Conservation (phyloP, 495 filamentous ascomycete species). For the Aspergillus leporis region DNA sequence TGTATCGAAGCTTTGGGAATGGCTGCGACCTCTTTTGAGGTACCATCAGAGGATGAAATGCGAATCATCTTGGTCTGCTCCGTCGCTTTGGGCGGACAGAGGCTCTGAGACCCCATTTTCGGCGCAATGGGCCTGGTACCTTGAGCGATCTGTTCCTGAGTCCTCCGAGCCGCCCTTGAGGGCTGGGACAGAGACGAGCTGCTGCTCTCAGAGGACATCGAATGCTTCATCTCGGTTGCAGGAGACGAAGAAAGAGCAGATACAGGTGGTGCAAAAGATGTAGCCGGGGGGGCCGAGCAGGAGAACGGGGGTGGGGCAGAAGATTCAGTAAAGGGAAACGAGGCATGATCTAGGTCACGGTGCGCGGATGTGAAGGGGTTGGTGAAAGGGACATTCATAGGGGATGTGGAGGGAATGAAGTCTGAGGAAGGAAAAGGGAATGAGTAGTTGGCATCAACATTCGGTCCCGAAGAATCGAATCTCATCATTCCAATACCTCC, state of each 20-base stretch:
- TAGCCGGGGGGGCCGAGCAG: slow-evolving; percentile 36
- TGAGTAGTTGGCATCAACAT: slow-evolving; percentile 32
- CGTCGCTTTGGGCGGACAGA: slow-evolving; percentile 28
- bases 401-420: slow-evolving; percentile 34
- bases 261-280: slow-evolving; percentile 24
- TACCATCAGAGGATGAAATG: slow-evolving; percentile 57
- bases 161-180: slow-evolving; percentile 42
- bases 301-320: slow-evolving; percentile 30
- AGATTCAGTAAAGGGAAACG: slow-evolving; percentile 32
- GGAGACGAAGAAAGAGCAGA: slow-evolving; percentile 19
- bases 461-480: slow-evolving; percentile 41
- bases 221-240: slow-evolving; percentile 37
- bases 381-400: slow-evolving; percentile 33
- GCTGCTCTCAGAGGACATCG: slow-evolving; percentile 36
- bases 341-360: slow-evolving; percentile 30
- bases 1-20: slow-evolving; percentile 73
- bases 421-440: slow-evolving; percentile 37
- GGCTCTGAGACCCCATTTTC: slow-evolving; percentile 35
- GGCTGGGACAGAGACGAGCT: slow-evolving; percentile 28
- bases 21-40: slow-evolving; percentile 57
- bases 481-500: slow-evolving; percentile 46
- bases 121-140: slow-evolving; percentile 48
- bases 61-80: slow-evolving; percentile 53
- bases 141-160: slow-evolving; percentile 46
- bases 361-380: slow-evolving; percentile 23